Conservation (phyloP, 164 flowering plant genomes). For the Stephania cephalantha region DNA sequence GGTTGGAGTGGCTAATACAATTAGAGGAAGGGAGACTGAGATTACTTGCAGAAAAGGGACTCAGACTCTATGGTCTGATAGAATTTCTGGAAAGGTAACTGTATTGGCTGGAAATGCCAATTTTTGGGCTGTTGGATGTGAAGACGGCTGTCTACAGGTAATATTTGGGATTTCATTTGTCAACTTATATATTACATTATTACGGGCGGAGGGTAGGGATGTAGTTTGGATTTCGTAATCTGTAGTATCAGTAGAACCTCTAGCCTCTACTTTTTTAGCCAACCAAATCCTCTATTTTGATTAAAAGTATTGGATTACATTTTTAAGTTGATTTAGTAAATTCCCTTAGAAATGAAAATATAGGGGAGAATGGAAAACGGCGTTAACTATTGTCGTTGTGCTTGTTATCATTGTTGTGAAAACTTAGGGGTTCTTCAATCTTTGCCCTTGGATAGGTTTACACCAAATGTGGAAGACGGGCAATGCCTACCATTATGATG, state of each 20-base stretch:
- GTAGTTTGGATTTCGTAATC: not conserved
- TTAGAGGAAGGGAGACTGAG: slow-evolving; percentile 69
- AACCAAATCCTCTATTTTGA: not conserved
- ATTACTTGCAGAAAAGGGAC: slow-evolving; percentile 62
- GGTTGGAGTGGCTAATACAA: slow-evolving; percentile 53
- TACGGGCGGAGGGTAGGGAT: not conserved
- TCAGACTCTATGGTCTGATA: slow-evolving; percentile 82
- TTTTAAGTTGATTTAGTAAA: not conserved
- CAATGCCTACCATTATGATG: slow-evolving; percentile 95
- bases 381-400: too few species aligned
- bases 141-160: slow-evolving; percentile 96
- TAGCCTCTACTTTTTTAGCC: not conserved
- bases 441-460: slow-evolving; percentile 51
- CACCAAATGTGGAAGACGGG: slow-evolving; percentile 93
- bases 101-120: slow-evolving; percentile 96
- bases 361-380: not conserved
- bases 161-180: slow-evolving; percentile 1
- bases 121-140: slow-evolving; percentile 98
- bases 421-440: not conserved
- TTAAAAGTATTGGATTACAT: not conserved
- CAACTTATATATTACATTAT: not conserved
- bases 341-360: not conserved
- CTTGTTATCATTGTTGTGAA: not conserved
- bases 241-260: not conserved
- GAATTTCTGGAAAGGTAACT: slow-evolving; percentile 75